Evolutionary conservation across 306 rosid species (phyloP).

Genomic region (Prunus mongolica): DNA sequence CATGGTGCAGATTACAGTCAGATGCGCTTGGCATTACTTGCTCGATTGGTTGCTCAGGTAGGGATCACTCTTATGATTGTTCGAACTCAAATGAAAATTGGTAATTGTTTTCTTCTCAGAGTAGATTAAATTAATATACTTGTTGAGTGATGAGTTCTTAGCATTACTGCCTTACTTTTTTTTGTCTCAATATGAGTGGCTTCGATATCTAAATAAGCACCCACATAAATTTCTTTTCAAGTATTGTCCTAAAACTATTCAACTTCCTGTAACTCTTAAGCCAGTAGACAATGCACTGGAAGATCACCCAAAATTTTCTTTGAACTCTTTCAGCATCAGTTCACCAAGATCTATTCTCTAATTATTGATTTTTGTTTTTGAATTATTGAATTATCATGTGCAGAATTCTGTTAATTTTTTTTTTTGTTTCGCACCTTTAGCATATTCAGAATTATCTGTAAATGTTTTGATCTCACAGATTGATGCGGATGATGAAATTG

Average conservation of each 20-base stretch:
- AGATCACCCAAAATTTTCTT: not conserved
- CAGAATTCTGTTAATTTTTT: not conserved
- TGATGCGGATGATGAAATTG: constrained; percentile 55
- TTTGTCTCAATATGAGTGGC: not conserved
- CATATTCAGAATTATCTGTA: not conserved
- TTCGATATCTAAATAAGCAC: not conserved
- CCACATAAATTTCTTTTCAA: not conserved
- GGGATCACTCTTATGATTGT: constrained; percentile 10
- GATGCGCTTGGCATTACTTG: constrained; percentile 76
- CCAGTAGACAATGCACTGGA: not conserved
- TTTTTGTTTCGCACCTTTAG: not conserved
- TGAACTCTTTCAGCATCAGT: not conserved
- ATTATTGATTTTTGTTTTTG: too few species aligned
- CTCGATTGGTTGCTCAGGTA: constrained; percentile 97
- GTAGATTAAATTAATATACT: not conserved
- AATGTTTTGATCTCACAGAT: constrained; percentile 45
- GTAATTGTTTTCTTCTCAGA: not conserved
- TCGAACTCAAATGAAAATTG: not conserved
- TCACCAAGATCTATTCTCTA: not conserved
- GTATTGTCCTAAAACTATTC: not conserved
- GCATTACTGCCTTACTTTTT: not conserved
- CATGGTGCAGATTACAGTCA: constrained; percentile 59
- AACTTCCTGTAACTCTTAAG: not conserved
- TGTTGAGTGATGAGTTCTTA: not conserved
- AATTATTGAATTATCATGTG: not conserved